Conservation (phyloP, 2,329 filamentous ascomycete species). For the Colletotrichum camelliae region DNA sequence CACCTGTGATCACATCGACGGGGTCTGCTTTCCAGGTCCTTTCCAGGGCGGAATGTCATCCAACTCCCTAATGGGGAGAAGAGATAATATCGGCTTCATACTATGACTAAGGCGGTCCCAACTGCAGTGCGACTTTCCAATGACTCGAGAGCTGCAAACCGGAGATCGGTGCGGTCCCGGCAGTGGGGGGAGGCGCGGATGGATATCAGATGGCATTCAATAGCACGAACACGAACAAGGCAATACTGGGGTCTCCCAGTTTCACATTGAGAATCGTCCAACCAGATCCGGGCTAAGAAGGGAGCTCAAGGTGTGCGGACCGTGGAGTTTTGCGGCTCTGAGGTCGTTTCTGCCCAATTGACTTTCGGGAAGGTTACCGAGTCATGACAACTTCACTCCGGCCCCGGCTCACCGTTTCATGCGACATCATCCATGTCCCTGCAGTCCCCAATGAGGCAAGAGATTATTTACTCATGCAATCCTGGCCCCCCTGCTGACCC, state of each 20-base stretch:
- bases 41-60: not conserved
- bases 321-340: slow-evolving; percentile 10
- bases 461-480: not conserved
- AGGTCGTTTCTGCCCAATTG: not conserved
- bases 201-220: not conserved
- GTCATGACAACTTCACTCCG: slow-evolving; percentile 5
- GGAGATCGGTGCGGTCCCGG: not conserved
- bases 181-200: not conserved
- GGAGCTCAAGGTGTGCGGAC: not conserved
- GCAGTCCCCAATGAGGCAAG: not conserved
- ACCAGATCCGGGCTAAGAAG: not conserved
- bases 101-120: not conserved
- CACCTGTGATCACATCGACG: not conserved
- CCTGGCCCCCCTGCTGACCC: not conserved
- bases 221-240: slow-evolving; percentile 3
- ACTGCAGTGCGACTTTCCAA: not conserved
- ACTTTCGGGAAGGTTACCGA: slow-evolving; percentile 5
- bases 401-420: slow-evolving; percentile 11
- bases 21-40: not conserved
- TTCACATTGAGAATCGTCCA: slow-evolving; percentile 10
- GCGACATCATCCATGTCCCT: slow-evolving; percentile 4
- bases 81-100: not conserved
- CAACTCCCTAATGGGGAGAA: not conserved
- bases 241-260: not conserved
- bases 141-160: slow-evolving; percentile 2